Conservation (phyloP, 768 basidiomycete genomes). For the Neoboletus magnificus region DNA sequence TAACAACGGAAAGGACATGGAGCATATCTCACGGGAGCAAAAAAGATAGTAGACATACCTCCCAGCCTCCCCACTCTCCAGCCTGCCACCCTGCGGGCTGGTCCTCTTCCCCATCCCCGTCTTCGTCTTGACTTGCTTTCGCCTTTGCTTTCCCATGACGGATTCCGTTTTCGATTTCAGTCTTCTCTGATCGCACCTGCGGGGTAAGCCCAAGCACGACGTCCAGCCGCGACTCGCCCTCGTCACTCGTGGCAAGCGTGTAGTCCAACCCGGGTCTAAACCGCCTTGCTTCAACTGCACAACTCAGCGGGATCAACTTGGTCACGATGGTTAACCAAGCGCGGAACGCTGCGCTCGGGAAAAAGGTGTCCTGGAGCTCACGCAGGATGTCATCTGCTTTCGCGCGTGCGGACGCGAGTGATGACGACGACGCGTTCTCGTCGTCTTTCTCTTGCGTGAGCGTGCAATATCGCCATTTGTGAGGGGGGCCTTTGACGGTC, state of each 20-base stretch:
- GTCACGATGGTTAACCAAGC: constrained; percentile 83
- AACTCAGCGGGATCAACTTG: constrained; percentile 65
- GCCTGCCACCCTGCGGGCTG: constrained; percentile 56
- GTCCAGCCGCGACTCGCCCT: constrained; percentile 78
- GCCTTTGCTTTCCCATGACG: constrained; percentile 31
- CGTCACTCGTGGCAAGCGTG: constrained; percentile 86
- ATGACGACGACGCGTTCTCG: not conserved
- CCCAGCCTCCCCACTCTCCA: constrained; percentile 91
- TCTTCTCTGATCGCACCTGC: constrained; percentile 33
- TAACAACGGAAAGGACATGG: constrained; percentile 26
- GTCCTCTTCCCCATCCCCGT: constrained; percentile 31
- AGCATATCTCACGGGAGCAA: not conserved
- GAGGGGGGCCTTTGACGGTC: constrained; percentile 81
- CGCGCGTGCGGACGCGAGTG: constrained; percentile 5
- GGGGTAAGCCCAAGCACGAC: constrained; percentile 86
- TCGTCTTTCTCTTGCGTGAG: constrained; percentile 33
- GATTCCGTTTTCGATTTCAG: not conserved
- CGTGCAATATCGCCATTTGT: constrained; percentile 89
- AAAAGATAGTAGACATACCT: constrained; percentile 46
- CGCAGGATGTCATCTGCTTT: constrained; percentile 24
- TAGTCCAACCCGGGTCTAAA: constrained; percentile 94
- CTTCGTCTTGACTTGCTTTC: constrained; percentile 12
- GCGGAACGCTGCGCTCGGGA: constrained; percentile 79
- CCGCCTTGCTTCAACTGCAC: constrained; percentile 76
- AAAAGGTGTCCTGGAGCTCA: constrained; percentile 69